A percentile compares a stretch with the other conserved stretches of the same genome.
These are phyloP conservation scores for Millerozyma acaciae DNA, from an alignment of 805 yeast genomes.

Conservation along the genomic window DNA sequence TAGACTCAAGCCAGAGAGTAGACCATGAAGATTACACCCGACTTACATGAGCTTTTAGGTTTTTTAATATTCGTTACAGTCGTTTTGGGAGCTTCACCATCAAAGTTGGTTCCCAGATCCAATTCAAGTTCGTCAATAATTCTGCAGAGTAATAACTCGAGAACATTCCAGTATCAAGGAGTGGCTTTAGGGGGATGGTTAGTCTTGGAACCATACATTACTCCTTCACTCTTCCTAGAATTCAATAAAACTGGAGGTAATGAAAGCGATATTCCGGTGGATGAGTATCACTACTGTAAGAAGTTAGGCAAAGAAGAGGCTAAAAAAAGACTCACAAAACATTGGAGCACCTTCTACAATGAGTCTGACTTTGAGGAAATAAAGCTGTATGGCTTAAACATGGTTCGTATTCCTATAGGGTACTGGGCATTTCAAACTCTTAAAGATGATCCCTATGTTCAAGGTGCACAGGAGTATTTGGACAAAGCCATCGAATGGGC, in stretches of 20 bases:
- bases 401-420: conserved; percentile 75
- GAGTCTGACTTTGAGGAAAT: conserved; percentile 56
- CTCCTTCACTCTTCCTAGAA: conserved; percentile 55
- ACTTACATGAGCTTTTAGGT: too few species aligned
- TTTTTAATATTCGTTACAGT: too few species aligned
- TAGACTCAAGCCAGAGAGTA: too few species aligned
- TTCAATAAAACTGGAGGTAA: conserved; percentile 25
- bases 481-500: conserved; percentile 70
- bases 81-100: too few species aligned
- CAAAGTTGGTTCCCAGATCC: not conserved
- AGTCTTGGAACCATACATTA: conserved; percentile 66
- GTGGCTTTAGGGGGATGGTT: conserved; percentile 59
- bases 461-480: conserved; percentile 62
- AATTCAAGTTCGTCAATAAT: conserved; percentile 3
- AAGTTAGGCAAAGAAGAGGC: conserved; percentile 48
- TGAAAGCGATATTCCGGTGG: conserved; percentile 43
- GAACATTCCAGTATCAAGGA: conserved; percentile 20
- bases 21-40: too few species aligned
- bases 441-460: conserved; percentile 57
- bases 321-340: conserved; percentile 36
- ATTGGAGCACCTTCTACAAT: conserved; percentile 57
- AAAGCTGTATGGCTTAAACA: conserved; percentile 52
- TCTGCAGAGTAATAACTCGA: conserved; percentile 10
- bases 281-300: conserved; percentile 55
- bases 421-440: conserved; percentile 68